Evolutionary conservation across 192 early-diverging fungal genomes (phyloP), one percentile per base, ranked within the genome.

Genomic region (Coemansia sp.): DNA sequence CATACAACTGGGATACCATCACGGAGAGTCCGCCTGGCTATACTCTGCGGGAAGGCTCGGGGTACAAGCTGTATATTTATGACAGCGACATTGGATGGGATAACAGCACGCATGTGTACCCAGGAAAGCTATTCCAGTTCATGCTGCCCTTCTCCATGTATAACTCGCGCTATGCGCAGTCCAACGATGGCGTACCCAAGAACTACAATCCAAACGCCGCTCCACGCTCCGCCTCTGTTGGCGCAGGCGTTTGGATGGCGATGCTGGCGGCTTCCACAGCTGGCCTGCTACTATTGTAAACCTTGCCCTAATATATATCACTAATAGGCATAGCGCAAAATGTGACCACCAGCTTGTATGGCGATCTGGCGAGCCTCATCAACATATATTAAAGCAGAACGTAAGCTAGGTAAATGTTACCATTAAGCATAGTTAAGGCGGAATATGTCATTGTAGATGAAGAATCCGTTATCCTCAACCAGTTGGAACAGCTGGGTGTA

Each of bases 401-500:
- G 8, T 21, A 48, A 48, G 46, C 46, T 48, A 48, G 40, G 19
- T 4, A 48, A 48, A 48, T 5, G 33, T 9, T 64, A 21, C 63
- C 31, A 14, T 67, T 64, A 83, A 40, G 83, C 89, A 37, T 93
- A 94, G 77, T 89, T 88, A 37, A 94, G 85, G 59, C 92, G 90
- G 87, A 94, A 94, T 35, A 94, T 80, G 67, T 93, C 91, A 83
- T 98, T 96, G 82, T 81, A 92, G 56, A 98, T 83, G 76, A 89
- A 97, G 86, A 85, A 96, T 13, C 76, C 70, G 64, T 66, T 66
- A 7, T 96, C 91, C 17, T 90, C 86, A 61, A 93, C 87, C 74
- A 98, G 85, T 67, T 91, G 86, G 88, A 98, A 98, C 17, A 88
- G 89, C 82, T 98, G 94, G 35, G 88, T 79, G 81, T 94, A 98